These are phyloP conservation scores for Suhomyces pyralidae DNA, from an alignment of 805 yeast genomes.

Conservation along the genomic window DNA sequence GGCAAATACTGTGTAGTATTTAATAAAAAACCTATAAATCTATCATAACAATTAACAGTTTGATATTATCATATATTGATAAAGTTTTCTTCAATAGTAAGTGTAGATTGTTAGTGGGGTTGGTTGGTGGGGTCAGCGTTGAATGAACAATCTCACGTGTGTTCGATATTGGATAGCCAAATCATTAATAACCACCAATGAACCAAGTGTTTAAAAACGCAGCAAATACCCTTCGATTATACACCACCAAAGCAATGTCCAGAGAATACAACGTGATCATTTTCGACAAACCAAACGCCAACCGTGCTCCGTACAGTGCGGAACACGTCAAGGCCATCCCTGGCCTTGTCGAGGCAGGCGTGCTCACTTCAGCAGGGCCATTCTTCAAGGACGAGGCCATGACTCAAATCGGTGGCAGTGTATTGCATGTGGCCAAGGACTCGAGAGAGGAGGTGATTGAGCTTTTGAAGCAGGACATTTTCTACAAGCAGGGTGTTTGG, in stretches of 20 bases:
- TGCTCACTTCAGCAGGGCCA: slow-evolving; percentile 43
- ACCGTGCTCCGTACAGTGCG: slow-evolving; percentile 51
- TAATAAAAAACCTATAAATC: no score
- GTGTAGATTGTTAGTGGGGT: no score
- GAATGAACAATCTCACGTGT: neutral
- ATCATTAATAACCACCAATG: neutral
- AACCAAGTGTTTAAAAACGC: neutral
- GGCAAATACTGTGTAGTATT: neutral
- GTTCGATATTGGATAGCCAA: neutral
- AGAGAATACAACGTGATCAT: slow-evolving; percentile 52
- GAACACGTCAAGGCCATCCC: slow-evolving; percentile 53
- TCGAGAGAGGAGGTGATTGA: slow-evolving; percentile 63
- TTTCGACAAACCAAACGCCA: slow-evolving; percentile 64
- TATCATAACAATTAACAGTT: no score
- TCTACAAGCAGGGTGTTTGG: slow-evolving; percentile 69
- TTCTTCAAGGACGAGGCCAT: slow-evolving; percentile 39
- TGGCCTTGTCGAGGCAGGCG: slow-evolving; percentile 33
- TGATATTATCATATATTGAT: no score
- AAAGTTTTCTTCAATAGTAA: no score
- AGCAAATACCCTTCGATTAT: neutral
- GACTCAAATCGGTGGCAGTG: slow-evolving; percentile 65
- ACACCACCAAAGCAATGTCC: slow-evolving; percentile 9
- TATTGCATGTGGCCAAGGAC: slow-evolving; percentile 61
- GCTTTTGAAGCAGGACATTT: slow-evolving; percentile 60
- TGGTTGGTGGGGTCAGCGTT: no score